A percentile compares a stretch with the other conserved stretches of the same genome.
These are phyloP conservation scores for Mycena latifolia DNA, from an alignment of 768 basidiomycete genomes.

Conservation along the genomic window DNA sequence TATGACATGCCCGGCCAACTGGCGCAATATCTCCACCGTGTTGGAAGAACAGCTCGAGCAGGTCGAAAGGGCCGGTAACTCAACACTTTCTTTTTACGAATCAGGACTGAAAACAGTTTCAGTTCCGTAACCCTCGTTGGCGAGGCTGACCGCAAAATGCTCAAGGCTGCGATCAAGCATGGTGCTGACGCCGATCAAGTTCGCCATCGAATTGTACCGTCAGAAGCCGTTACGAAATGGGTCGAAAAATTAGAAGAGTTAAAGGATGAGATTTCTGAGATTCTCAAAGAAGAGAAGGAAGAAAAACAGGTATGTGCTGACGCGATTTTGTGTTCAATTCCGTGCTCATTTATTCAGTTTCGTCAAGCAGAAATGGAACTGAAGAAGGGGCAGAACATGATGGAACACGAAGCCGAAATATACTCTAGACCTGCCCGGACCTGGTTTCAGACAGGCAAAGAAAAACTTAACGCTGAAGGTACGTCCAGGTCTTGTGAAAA, in stretches of 20 bases:
- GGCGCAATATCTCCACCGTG: conserved; percentile 95
- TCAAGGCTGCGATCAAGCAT: conserved; percentile 95
- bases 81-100: conserved; percentile 2
- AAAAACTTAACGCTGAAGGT: conserved; percentile 89
- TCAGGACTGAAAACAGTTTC: conserved; percentile 23
- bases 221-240: conserved; percentile 81
- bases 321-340: conserved; percentile 2
- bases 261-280: conserved; percentile 81
- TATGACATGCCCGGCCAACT: conserved; percentile 98
- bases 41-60: conserved; percentile 96
- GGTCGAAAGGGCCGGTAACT: conserved; percentile 91
- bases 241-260: conserved; percentile 74
- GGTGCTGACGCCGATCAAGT: conserved; percentile 83
- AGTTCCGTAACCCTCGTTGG: conserved; percentile 97
- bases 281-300: conserved; percentile 93
- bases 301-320: conserved; percentile 80
- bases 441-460: conserved; percentile 96
- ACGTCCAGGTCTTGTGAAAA: conserved; percentile 21
- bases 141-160: conserved; percentile 95
- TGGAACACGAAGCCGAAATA: conserved; percentile 94
- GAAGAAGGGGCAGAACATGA: conserved; percentile 94
- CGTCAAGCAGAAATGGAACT: conserved; percentile 96
- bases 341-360: conserved; percentile 59
- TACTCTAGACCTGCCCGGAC: conserved; percentile 93
- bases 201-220: conserved; percentile 88